Conservation (phyloP, 1,284 basidiomycete species). For the Heterobasidion annosum region DNA sequence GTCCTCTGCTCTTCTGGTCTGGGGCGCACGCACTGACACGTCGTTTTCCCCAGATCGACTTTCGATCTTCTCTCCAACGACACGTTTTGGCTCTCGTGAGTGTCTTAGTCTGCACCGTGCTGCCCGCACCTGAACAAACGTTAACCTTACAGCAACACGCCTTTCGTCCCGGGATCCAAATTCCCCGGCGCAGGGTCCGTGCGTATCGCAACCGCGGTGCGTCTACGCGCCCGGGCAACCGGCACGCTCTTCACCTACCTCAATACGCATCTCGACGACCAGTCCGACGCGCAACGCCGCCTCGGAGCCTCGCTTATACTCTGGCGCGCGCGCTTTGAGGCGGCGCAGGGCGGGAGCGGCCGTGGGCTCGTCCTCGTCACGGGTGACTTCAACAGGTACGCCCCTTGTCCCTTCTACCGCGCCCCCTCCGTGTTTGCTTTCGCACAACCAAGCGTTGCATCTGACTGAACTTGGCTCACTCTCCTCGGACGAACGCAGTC, state of each 20-base stretch:
- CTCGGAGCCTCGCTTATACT: slow-evolving; percentile 44
- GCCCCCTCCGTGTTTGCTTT: too few relatives aligned
- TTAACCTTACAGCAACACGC: slow-evolving; percentile 27
- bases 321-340: slow-evolving; percentile 39
- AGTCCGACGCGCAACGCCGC: slow-evolving; percentile 41
- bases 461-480: neutral
- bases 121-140: neutral
- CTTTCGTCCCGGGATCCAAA: slow-evolving; percentile 26
- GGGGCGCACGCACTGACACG: neutral
- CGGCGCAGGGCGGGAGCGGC: slow-evolving; percentile 18
- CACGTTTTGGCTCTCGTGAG: slow-evolving; percentile 49
- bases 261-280: slow-evolving; percentile 48
- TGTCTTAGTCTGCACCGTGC: slow-evolving; percentile 3
- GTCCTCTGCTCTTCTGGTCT: neutral
- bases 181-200: slow-evolving; percentile 46
- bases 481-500: slow-evolving; percentile 16
- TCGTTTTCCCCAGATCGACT: slow-evolving; percentile 19
- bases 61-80: slow-evolving; percentile 33
- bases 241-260: slow-evolving; percentile 28
- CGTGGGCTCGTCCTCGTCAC: slow-evolving; percentile 34
- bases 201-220: slow-evolving; percentile 40
- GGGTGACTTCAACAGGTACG: slow-evolving; percentile 41
- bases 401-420: neutral
- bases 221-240: slow-evolving; percentile 22
- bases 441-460: neutral